Base-by-base conservation (phyloP, 2,329 filamentous ascomycete genomes). In the Phaeosphaeriaceae sp. region DNA sequence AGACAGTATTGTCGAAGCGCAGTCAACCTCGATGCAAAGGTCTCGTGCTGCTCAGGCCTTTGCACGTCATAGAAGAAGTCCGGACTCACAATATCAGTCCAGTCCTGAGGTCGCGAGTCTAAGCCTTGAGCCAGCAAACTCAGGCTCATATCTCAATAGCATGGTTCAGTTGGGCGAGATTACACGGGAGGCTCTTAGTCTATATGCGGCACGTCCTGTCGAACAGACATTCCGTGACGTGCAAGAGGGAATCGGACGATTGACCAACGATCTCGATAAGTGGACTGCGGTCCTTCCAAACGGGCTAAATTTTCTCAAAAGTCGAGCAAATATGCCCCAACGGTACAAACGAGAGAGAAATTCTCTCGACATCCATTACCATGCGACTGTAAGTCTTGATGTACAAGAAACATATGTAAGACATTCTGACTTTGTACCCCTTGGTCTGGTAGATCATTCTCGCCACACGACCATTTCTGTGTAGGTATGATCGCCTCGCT, bases 401-500 rank as follows among this genome's bases (percentile, higher is more conserved):
- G 4, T 13, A 13, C 31, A 7, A 13, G 31, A 15, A 36, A 11
- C 13, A 15, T 15, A 36, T 36, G 13, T 3, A 7, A 15, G 13
- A 11, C 7, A 3, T 36, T 36, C 31, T 36, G 11, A 36, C 31
- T 36, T 36, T 36, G 13, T 3, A 36, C 13, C 11, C 31, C 25
- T 5, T 36, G 31, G 31, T 36, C 31, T 36, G 31, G 31, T 11
- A 36, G 31, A 36, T 36, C 31, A 78, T 79, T 7, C 65, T 80
- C 5, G 72, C 76, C 40, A 77, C 68, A 25, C 74, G 76, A 10
- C 78, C 78, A n/a, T 78, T 74, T 54, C 62, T 80, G 5, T 80
- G 77, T 48, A 64, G 72, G 31, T 52, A 77, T 20, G 74, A 78
- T 25, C 54, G 65, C 7, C 68, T 68, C 5, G 75, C 76, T 20